Evolutionary conservation across 192 early-diverging fungal species (phyloP), one percentile per base, ranked within the genome.

Genomic region (Dispira simplex): DNA sequence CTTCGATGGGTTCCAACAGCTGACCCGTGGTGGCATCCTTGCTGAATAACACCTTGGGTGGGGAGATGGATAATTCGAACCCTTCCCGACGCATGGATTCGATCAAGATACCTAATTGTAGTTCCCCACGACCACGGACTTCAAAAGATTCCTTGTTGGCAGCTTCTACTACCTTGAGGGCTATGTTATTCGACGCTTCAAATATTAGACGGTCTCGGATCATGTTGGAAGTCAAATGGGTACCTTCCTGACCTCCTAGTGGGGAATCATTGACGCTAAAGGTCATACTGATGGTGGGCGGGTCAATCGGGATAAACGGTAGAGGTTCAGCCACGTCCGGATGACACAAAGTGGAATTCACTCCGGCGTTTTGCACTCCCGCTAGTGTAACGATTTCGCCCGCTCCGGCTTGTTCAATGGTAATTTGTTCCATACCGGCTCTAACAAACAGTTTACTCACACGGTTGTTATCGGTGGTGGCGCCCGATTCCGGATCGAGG

Each of bases 31-130:
- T 75, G 11, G 77, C 75, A 46, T 73, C 76, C 44, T 74, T 73
- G 71, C 85, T 89, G 74, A 78, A 86, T 56, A 92, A 79, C 46
- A 92, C 90, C n/a, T 82, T 79, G 27, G 90, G 90, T 10, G 90
- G 85, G 1, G 85, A 85, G 9, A 92, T 84, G 39, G 83, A 85
- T 27, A 92, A 74, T 71, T 92, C 90, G 67, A 88, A 92, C 23
- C 90, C 90, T 73, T 92, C 90, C 25, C 90, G 83, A 32, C 90
- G 79, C 90, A 92, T 92, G 10, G 90, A 89, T 78, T 92, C 90
- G 59, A 90, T 90, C 46, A 92, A 74, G 11, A 92, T 87, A 23
- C 87, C 87, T 56, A 92, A 79, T 75, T 92, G 90, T 43, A 92
- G 76, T 76, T 92, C 90, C n/a, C 90, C 90, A 48, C 90, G 86